Evolutionary conservation across 345 rosid genomes (phyloP), one percentile per base, ranked within the genome.

Genomic region (Tarenaya hassleriana): DNA sequence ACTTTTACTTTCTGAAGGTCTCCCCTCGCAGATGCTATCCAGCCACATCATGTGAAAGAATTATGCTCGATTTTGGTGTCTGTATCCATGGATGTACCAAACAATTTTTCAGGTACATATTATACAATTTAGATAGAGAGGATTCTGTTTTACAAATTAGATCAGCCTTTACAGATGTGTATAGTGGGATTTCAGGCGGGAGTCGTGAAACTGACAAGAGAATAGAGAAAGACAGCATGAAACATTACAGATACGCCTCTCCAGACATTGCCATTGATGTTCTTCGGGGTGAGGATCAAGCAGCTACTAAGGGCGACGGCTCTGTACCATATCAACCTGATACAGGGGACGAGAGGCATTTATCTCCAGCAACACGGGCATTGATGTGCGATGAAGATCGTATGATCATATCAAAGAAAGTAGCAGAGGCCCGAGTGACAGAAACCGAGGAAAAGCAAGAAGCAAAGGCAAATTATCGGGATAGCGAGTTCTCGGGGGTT

Each of bases 361-460:
- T 66, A 46, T 78, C 78, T 50, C 81, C 82, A 39, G 84, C 68
- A 50, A 78, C 77, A 48, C 75, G 76, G 10, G 80, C 80, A 55
- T 61, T 76, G 70, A 71, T 76, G 84, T 81, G 88, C 68, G 80
- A 78, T 58, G 88, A 81, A 34, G 72, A 81, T 50, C 80, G 72
- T 55, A 46, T 57, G 57, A 34, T 67, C 13, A 24, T 33, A 7
- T 35, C 66, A 53, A 65, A 60, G 66, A 66, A 53, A 60, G 61
- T 58, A 24, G 40, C 55, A n/a, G 59, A 16, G 3, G 34, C 65
- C 10, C 5, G 10, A 33, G 56, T 59, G 19, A 56, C 46, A 65
- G 35, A 54, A 58, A 59, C 31, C 46, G 24, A 47, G 46, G 69
- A 46, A 50, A 51, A 52, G 34, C 47, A 60, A 60, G 71, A 54